phyloP scores from a whole-genome alignment of 306 rosid genomes.

The Quercus rubra region DNA sequence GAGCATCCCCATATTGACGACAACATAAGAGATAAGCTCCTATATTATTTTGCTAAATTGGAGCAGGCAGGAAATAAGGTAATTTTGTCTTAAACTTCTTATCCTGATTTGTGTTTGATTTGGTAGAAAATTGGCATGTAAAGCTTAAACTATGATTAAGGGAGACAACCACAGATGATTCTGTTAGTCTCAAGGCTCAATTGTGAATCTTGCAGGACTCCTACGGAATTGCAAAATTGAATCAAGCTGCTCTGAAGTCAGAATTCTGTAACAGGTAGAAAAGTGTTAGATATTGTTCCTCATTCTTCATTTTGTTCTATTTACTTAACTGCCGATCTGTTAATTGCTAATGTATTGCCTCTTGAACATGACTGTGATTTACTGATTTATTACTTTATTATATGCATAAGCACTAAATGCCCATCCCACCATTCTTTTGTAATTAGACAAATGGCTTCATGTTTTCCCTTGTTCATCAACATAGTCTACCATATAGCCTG shows the following conservation, averaged over 20 bases:
- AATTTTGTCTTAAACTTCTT: neutral
- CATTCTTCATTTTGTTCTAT: neutral
- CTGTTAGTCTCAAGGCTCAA: conserved; percentile 16
- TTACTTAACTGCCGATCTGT: neutral
- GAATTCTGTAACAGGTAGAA: conserved; percentile 73
- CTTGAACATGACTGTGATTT: neutral
- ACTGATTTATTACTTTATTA: neutral
- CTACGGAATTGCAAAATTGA: conserved; percentile 45
- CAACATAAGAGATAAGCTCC: conserved; percentile 64
- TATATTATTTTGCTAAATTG: conserved; percentile 47
- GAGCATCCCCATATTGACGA: conserved; percentile 57
- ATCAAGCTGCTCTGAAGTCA: conserved; percentile 45
- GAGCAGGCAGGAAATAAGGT: conserved; percentile 26
- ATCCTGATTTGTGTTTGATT: neutral
- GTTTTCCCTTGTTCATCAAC: neutral
- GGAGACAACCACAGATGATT: neutral
- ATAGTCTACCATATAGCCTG: neutral
- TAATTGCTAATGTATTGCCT: neutral
- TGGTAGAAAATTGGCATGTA: neutral
- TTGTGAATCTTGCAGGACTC: conserved; percentile 40
- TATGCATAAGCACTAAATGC: neutral
- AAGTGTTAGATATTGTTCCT: neutral
- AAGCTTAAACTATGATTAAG: conserved; percentile 4
- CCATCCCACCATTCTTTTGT: neutral
- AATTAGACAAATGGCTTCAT: neutral